Evolutionary conservation across 1,139 yeast species (phyloP).

Genomic region (Yamadazyma dendronema): DNA sequence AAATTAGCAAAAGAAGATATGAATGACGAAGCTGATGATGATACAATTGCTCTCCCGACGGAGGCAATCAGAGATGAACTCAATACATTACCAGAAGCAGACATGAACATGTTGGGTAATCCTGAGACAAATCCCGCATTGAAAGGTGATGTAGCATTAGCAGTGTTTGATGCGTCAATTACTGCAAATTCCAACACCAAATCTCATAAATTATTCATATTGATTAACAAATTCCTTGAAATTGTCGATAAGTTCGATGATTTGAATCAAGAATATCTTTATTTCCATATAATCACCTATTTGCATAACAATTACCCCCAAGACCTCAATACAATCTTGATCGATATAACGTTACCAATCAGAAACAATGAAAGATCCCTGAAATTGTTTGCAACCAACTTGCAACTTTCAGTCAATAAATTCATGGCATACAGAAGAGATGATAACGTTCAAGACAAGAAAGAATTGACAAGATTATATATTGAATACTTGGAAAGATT

Average conservation of each 20-base stretch:
- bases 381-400: conserved; percentile 50
- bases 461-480: conserved; percentile 45
- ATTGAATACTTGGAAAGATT: conserved; percentile 38
- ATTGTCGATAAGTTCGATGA: conserved; percentile 67
- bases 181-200: conserved; percentile 25
- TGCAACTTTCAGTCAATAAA: conserved; percentile 72
- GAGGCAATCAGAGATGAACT: conserved; percentile 62
- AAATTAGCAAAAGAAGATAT: conserved; percentile 24
- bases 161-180: conserved; percentile 70
- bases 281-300: conserved; percentile 59
- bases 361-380: conserved; percentile 46
- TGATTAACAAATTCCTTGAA: conserved; percentile 47
- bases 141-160: conserved; percentile 83
- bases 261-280: conserved; percentile 66
- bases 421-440: conserved; percentile 61
- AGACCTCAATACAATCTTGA: conserved; percentile 42
- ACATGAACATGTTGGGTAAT: conserved; percentile 80
- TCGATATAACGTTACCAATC: conserved; percentile 67
- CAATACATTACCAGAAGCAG: conserved; percentile 80
- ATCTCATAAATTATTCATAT: conserved; percentile 39
- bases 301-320: conserved; percentile 39
- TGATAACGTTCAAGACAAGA: conserved; percentile 30
- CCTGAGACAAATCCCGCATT: conserved; percentile 87
- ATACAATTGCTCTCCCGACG: conserved; percentile 50
- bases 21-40: conserved; percentile 26